Percentiles rank a stretch among this genome's conserved stretches.
These are phyloP conservation scores for Vinca minor DNA, from an alignment of 257 asterid genomes.

Conservation along the genomic window DNA sequence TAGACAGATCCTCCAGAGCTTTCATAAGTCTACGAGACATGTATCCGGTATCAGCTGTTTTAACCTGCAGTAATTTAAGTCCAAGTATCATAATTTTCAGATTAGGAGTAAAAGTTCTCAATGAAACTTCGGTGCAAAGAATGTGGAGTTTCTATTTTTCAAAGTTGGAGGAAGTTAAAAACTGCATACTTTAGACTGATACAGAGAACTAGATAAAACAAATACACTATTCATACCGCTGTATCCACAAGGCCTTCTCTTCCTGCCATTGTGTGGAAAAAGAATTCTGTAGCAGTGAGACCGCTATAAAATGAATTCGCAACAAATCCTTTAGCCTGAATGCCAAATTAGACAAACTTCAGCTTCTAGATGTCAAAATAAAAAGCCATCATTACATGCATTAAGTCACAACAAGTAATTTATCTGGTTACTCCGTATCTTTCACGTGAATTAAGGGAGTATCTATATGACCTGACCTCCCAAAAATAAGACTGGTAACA, in stretches of 20 bases:
- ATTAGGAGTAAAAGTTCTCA: not conserved
- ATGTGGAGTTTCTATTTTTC: not conserved
- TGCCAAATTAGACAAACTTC: constrained; percentile 5
- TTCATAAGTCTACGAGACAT: constrained; percentile 98
- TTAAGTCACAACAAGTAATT: not conserved
- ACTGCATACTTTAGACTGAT: not conserved
- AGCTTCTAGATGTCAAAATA: not conserved
- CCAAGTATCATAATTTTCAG: constrained; percentile 4
- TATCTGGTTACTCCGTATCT: not conserved
- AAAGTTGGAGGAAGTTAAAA: not conserved
- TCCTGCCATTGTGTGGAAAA: constrained; percentile 99
- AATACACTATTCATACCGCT: constrained; percentile 54
- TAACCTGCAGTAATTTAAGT: constrained; percentile 51
- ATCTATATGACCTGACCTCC: not conserved
- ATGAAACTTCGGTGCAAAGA: constrained; percentile 1
- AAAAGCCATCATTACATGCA: not conserved
- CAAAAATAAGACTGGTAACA: not conserved
- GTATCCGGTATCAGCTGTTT: constrained; percentile 97
- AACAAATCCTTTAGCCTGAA: constrained; percentile 96
- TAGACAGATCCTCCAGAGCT: constrained; percentile 79
- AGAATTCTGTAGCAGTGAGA: constrained; percentile 80
- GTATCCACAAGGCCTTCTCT: constrained; percentile 99
- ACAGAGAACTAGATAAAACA: not conserved
- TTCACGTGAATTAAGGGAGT: no score
- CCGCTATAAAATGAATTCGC: constrained; percentile 93